phyloP scores from a whole-genome alignment of 805 yeast species.

The Ogataea saltuana region DNA sequence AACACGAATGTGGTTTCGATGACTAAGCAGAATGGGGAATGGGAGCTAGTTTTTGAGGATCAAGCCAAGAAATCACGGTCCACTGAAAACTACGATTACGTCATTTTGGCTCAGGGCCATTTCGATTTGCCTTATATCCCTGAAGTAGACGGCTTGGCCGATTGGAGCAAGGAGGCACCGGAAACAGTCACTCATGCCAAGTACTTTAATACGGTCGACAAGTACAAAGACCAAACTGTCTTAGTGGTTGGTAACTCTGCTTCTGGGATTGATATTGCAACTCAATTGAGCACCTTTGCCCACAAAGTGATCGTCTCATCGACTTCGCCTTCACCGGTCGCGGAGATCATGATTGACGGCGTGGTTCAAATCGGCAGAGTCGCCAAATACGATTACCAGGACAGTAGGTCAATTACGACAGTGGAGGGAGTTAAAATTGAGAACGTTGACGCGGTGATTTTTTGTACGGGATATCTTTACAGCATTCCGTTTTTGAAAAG shows the following conservation, averaged over 20 bases:
- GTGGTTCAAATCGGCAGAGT: constrained; percentile 31
- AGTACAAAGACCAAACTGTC: constrained; percentile 39
- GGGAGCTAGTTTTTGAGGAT: constrained; percentile 29
- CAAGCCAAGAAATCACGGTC: neutral
- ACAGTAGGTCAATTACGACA: constrained; percentile 41
- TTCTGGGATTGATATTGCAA: constrained; percentile 64
- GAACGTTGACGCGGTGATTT: constrained; percentile 58
- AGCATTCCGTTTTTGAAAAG: constrained; percentile 60
- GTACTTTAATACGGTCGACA: constrained; percentile 37
- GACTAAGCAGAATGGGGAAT: constrained; percentile 30
- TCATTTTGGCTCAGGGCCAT: constrained; percentile 49
- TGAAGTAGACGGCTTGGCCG: constrained; percentile 40
- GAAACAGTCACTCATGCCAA: constrained; percentile 45
- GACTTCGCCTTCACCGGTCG: constrained; percentile 32
- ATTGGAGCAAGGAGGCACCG: constrained; percentile 35
- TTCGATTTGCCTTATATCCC: constrained; percentile 50
- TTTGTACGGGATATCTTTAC: constrained; percentile 76
- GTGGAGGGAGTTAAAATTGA: constrained; percentile 47
- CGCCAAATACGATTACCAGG: constrained; percentile 27
- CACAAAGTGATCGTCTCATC: constrained; percentile 33
- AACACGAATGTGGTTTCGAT: constrained; percentile 50
- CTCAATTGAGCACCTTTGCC: constrained; percentile 35
- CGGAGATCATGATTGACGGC: constrained; percentile 28
- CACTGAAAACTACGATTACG: constrained; percentile 31
- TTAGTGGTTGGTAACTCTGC: constrained; percentile 52